Conservation (phyloP, 495 filamentous ascomycete species). For the Pseudoneurospora amorphoporcata region DNA sequence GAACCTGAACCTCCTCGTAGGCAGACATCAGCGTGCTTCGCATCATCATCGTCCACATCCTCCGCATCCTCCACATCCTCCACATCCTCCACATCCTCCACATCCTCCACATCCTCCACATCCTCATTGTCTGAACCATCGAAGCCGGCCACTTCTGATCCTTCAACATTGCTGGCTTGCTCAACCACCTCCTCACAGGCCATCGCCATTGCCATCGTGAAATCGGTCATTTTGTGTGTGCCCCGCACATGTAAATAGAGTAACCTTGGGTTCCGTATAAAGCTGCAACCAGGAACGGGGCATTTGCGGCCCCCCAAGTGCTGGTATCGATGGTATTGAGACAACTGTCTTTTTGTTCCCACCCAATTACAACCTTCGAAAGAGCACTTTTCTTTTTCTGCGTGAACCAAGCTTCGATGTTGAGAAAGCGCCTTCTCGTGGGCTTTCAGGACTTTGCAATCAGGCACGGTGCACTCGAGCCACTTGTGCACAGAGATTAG, state of each 20-base stretch:
- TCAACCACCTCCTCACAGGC: neutral
- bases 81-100: too few relatives aligned
- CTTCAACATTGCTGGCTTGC: neutral
- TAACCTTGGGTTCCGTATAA: too few relatives aligned
- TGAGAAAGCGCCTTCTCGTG: rapidly evolving
- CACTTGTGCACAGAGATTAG: neutral
- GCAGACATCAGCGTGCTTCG: too few relatives aligned
- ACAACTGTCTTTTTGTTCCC: neutral
- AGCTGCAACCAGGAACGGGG: too few relatives aligned
- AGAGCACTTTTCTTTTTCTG: neutral
- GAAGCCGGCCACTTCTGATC: too few relatives aligned
- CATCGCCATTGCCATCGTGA: neutral
- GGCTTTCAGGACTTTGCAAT: neutral
- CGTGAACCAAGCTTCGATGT: neutral
- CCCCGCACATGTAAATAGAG: neutral
- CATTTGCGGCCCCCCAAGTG: too few relatives aligned
- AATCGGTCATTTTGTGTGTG: neutral
- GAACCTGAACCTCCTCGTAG: too few relatives aligned
- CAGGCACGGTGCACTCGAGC: neutral
- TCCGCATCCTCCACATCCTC: too few relatives aligned
- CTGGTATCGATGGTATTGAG: neutral
- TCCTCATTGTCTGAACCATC: too few relatives aligned
- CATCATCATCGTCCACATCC: too few relatives aligned
- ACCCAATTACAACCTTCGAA: neutral
- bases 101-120: too few relatives aligned